Evolutionary conservation across 495 filamentous ascomycete species (phyloP).

Genomic region (Pseudoneurospora amorphoporcata): DNA sequence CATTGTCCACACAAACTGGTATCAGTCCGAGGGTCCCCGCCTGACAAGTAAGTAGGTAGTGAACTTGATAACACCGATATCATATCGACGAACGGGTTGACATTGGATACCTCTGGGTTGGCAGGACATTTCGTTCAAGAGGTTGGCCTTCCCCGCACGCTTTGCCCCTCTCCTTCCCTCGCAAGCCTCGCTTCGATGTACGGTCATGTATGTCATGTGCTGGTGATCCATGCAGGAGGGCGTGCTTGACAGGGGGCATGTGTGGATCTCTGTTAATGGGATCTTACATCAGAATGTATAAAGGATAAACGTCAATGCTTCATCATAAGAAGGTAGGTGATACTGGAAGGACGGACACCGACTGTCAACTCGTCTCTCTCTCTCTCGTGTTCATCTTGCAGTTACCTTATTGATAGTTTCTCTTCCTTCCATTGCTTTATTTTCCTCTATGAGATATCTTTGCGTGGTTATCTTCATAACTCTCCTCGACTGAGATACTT

Average conservation of each 20-base stretch:
- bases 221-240: not conserved
- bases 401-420: too few species aligned
- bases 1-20: not conserved
- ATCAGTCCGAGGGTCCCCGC: not conserved
- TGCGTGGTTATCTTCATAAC: too few species aligned
- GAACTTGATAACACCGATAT: not conserved
- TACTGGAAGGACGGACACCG: too few species aligned
- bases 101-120: not conserved
- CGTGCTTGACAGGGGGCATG: not conserved
- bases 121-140: too few species aligned
- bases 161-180: not conserved
- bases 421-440: too few species aligned
- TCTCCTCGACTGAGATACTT: too few species aligned
- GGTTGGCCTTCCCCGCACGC: not conserved
- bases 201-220: not conserved
- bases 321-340: not conserved
- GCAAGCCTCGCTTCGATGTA: not conserved
- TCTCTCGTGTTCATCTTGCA: not conserved
- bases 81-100: not conserved
- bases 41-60: not conserved
- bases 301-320: not conserved
- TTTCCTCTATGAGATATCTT: too few species aligned
- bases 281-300: not conserved
- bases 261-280: not conserved
- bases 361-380: not conserved